Evolutionary conservation across 495 filamentous ascomycete species (phyloP).

Genomic region (Talaromyces borbonicus): DNA sequence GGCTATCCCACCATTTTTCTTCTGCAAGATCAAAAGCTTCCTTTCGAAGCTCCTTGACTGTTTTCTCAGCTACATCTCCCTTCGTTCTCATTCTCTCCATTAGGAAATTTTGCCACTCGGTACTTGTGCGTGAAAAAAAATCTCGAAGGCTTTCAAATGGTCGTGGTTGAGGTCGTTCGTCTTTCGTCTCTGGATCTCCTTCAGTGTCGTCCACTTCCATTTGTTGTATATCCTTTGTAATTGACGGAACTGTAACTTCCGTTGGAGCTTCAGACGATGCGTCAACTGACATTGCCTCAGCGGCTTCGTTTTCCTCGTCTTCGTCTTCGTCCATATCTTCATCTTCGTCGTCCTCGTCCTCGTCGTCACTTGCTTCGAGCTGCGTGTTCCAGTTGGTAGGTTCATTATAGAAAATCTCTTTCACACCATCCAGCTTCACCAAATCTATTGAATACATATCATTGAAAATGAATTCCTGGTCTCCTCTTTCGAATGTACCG

Average conservation of each 20-base stretch:
- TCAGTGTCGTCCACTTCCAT: constrained; percentile 48
- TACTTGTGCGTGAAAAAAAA: constrained; percentile 81
- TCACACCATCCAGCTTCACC: constrained; percentile 83
- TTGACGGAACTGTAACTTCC: constrained; percentile 27
- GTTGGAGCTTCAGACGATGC: constrained; percentile 25
- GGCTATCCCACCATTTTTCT: constrained; percentile 97
- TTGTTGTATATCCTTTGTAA: constrained; percentile 52
- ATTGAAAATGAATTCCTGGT: constrained; percentile 88
- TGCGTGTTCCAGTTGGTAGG: constrained; percentile 78
- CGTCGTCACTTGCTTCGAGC: constrained; percentile 58
- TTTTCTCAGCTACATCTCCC: constrained; percentile 42
- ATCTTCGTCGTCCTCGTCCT: constrained; percentile 56
- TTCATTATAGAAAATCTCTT: constrained; percentile 75
- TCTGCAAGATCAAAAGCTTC: constrained; percentile 82
- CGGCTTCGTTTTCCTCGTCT: constrained; percentile 28
- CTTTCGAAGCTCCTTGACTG: constrained; percentile 84
- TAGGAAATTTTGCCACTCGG: constrained; percentile 79
- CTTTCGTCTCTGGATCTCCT: constrained; percentile 32
- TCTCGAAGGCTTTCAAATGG: constrained; percentile 89
- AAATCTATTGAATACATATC: constrained; percentile 88
- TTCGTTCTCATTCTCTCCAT: constrained; percentile 57
- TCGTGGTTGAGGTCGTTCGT: constrained; percentile 46
- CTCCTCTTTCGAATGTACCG: constrained; percentile 89
- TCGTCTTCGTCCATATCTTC: constrained; percentile 54
- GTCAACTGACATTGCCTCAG: constrained; percentile 33